phyloP scores from a whole-genome alignment of 192 early-diverging fungal genomes.

The Borealophlyctis nickersoniae region DNA sequence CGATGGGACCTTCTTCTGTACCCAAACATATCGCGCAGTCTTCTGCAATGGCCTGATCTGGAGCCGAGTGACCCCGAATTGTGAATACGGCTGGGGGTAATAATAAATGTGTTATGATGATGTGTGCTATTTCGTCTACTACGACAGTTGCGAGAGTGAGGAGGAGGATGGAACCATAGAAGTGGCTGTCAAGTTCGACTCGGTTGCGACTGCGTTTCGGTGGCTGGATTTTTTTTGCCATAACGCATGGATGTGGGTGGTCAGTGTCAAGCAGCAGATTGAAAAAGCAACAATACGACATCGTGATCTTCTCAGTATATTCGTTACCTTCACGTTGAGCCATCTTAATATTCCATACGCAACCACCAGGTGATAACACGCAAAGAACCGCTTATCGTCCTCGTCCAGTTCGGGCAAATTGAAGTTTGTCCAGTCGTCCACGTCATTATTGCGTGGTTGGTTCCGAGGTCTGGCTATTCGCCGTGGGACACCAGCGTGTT shows the following conservation, averaged over 20 bases:
- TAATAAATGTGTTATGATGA: neutral
- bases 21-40: constrained; percentile 22
- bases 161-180: neutral
- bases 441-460: no score
- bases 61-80: neutral
- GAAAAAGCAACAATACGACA: no score
- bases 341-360: constrained; percentile 14
- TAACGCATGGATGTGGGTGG: no score
- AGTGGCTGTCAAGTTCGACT: no score
- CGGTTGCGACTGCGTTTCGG: no score
- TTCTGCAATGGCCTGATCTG: constrained; percentile 3
- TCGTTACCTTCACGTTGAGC: no score
- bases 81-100: constrained; percentile 5
- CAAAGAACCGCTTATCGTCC: neutral
- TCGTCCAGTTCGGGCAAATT: no score
- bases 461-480: no score
- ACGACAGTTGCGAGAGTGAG: constrained; percentile 1
- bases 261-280: no score
- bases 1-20: neutral
- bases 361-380: constrained; percentile 7
- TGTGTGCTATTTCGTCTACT: constrained; percentile 11
- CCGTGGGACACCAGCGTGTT: neutral
- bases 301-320: no score
- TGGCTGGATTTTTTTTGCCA: no score
- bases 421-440: no score